Percentiles rank a stretch among this genome's conserved stretches.
Conservation (phyloP, 495 filamentous ascomycete genomes). For the Parathielavia hyrcaniae region DNA sequence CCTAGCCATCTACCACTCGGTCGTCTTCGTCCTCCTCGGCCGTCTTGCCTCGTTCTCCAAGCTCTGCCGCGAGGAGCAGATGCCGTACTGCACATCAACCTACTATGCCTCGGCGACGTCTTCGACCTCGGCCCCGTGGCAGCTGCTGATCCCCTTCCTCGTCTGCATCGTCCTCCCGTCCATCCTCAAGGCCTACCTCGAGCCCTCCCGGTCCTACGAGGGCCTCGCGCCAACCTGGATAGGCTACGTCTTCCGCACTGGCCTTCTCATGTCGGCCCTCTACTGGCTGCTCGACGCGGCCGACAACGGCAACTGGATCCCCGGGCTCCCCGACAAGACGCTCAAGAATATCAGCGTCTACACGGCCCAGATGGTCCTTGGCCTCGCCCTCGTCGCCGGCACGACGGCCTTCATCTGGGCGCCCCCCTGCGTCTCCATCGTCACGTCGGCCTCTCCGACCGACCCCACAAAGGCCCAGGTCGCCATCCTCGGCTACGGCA, state of each 20-base stretch:
- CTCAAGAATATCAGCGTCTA: constrained; percentile 69
- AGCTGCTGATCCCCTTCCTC: constrained; percentile 70
- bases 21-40: constrained; percentile 74
- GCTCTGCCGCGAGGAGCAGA: constrained; percentile 95
- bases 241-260: constrained; percentile 67
- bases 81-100: constrained; percentile 91
- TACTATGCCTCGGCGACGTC: constrained; percentile 90
- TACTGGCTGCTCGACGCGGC: constrained; percentile 91
- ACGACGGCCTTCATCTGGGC: constrained; percentile 66
- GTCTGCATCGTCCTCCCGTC: constrained; percentile 67
- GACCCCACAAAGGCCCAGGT: constrained; percentile 48
- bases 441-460: constrained; percentile 35
- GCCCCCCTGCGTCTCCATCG: constrained; percentile 65
- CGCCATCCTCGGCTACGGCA: constrained; percentile 83
- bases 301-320: constrained; percentile 82
- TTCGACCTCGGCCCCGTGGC: constrained; percentile 90
- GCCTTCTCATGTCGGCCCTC: constrained; percentile 65
- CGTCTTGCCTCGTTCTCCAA: constrained; percentile 82
- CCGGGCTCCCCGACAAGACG: constrained; percentile 48
- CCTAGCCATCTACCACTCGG: constrained; percentile 73
- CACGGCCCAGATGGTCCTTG: constrained; percentile 68
- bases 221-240: constrained; percentile 79
- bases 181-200: constrained; percentile 72
- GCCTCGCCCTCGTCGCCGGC: constrained; percentile 61
- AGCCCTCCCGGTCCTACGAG: constrained; percentile 71